These are phyloP conservation scores for Xerocomellus dryophilus DNA, from an alignment of 768 basidiomycete species.

Conservation along the genomic window DNA sequence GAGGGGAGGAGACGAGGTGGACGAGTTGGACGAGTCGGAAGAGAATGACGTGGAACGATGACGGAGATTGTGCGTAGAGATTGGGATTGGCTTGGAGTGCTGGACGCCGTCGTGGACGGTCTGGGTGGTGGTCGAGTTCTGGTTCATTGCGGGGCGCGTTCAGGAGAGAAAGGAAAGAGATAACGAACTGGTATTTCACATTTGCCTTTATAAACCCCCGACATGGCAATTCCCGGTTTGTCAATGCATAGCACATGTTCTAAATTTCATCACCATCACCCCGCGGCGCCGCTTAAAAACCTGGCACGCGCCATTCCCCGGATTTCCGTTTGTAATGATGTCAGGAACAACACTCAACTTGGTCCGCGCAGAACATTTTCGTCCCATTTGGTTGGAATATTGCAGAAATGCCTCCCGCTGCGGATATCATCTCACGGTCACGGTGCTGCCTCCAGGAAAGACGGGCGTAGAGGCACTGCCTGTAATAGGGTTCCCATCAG, in stretches of 20 bases:
- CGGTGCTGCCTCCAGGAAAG: background rate
- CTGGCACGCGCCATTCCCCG: constrained; percentile 9
- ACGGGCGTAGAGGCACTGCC: constrained; percentile 15
- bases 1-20: constrained; percentile 51
- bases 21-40: constrained; percentile 54
- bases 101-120: constrained; percentile 33
- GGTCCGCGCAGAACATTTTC: no score
- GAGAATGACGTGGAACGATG: constrained; percentile 63
- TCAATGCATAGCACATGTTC: constrained; percentile 18
- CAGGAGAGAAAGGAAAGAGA: constrained; percentile 4
- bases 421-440: background rate
- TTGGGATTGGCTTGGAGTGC: constrained; percentile 67
- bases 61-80: constrained; percentile 44
- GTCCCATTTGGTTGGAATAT: no score
- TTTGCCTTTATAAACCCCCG: constrained; percentile 26
- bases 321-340: background rate
- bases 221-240: constrained; percentile 25
- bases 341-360: background rate
- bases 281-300: constrained; percentile 14
- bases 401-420: background rate
- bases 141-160: constrained; percentile 15
- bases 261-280: constrained; percentile 11
- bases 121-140: background rate
- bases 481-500: constrained; percentile 1
- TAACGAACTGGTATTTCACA: background rate